Evolutionary conservation across 2,329 filamentous ascomycete species (phyloP), one percentile per base, ranked within the genome.

Genomic region (Aureobasidium melanogenum): DNA sequence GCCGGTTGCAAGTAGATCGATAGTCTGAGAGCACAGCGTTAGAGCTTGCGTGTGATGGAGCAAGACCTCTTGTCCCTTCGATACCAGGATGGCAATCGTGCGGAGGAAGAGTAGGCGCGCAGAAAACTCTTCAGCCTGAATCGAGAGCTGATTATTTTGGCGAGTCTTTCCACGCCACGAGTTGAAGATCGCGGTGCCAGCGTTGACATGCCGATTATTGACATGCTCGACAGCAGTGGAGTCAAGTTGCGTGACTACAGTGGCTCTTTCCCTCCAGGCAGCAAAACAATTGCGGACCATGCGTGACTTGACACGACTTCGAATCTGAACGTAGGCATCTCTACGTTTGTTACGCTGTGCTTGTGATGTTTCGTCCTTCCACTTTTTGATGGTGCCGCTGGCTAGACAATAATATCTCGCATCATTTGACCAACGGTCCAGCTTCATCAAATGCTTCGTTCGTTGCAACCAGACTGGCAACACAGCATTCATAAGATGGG

Each of bases 391-490:
- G 2, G 75, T 72, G 44, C 72, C 74, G 8, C 74, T 83, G 44
- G 77, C 73, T n/a, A 81, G 67, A 39, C 82, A 80, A 67, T 83
- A 86, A 65, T 80, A 85, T 12, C 76, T 72, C 26, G 82, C 82
- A 68, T 82, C 78, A n/a, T 71, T 70, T 28, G 82, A 79, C 80
- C 80, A 82, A 26, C 73, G 73, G 46, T 80, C 75, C 47, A 85
- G 69, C 65, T 79, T 75, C 28, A 71, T 67, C 12, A 79, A 69
- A 64, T 82, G 76, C 17, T 75, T 70, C 7, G 70, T 69, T 39
- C 71, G 71, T 19, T 71, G 67, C 30, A 71, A 69, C 63, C 77
- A 70, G 17, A 65, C 69, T 1, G 70, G 65, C 14, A 79, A 69
- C 5, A 71, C 68, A 14, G 68, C 69, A 46, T 75, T 73, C 34